phyloP scores from a whole-genome alignment of 2,329 filamentous ascomycete species.

The Penicillium fuscoglaucum region DNA sequence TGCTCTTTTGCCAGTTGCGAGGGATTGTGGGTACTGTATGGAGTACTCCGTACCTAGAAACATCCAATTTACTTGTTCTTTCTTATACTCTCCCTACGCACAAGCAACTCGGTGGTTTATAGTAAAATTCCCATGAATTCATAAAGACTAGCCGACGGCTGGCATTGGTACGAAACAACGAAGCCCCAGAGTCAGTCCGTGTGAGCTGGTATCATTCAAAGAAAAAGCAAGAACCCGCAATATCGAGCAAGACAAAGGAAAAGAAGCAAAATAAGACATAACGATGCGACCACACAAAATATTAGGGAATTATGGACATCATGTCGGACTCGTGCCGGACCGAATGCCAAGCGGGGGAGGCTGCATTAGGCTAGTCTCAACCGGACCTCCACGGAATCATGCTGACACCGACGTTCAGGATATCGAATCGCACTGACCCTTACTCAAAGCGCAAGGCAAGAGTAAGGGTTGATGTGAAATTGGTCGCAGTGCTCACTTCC shows the following conservation, averaged over 20 bases:
- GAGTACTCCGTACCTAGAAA: neutral
- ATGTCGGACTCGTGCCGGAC: conserved; percentile 11
- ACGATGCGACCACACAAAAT: conserved; percentile 21
- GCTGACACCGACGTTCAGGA: conserved; percentile 17
- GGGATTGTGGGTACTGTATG: neutral
- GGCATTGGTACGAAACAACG: conserved; percentile 23
- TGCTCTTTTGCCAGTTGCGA: neutral
- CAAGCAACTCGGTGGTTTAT: neutral
- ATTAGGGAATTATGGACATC: conserved; percentile 27
- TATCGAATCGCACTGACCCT: conserved; percentile 10
- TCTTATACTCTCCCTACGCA: neutral
- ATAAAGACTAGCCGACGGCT: conserved; percentile 29
- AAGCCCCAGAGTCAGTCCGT: conserved; percentile 33
- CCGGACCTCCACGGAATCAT: conserved; percentile 34
- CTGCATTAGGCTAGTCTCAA: conserved; percentile 29
- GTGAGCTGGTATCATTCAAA: conserved; percentile 43
- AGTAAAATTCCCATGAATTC: conserved; percentile 33
- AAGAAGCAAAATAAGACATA: conserved; percentile 13
- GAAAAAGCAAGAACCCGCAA: conserved; percentile 25
- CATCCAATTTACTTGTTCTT: neutral
- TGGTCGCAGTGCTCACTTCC: neutral
- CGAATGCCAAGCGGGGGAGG: conserved; percentile 27
- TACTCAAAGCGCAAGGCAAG: neutral
- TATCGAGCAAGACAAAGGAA: conserved; percentile 20
- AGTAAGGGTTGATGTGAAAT: neutral